Evolutionary conservation across 352 stramenopile species (phyloP).

Genomic region (Globisporangium megalacanthum): DNA sequence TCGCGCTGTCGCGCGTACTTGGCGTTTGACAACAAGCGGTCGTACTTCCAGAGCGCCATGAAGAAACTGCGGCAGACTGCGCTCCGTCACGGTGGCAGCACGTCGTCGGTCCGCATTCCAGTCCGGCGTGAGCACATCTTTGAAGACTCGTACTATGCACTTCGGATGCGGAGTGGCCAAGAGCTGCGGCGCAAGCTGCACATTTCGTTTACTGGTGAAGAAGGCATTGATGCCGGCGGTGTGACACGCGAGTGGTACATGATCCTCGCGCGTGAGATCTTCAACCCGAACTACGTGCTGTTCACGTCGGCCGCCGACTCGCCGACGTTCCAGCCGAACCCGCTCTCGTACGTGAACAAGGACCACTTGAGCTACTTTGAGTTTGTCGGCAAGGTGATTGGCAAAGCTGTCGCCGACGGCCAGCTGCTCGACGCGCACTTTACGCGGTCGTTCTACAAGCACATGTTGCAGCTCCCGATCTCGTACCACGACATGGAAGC

Average conservation of each 20-base stretch:
- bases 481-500: constrained; percentile 99
- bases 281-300: constrained; percentile 99
- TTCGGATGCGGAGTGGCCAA: constrained; percentile 94
- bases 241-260: constrained; percentile 98
- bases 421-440: constrained; percentile 99
- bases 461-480: constrained; percentile 97
- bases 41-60: constrained; percentile 97
- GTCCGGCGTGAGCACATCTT: constrained; percentile 97
- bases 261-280: constrained; percentile 99
- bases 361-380: constrained; percentile 99
- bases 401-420: constrained; percentile 98
- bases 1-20: constrained; percentile 93
- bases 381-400: constrained; percentile 97
- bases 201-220: constrained; percentile 97
- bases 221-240: constrained; percentile 98
- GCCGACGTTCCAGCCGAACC: constrained; percentile 99
- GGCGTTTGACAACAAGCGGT: constrained; percentile 99
- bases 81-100: constrained; percentile 87
- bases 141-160: constrained; percentile 98
- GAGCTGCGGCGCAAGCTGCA: constrained; percentile 97
- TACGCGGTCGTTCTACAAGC: constrained; percentile 97
- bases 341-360: constrained; percentile 97
- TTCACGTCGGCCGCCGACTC: constrained; percentile 99
- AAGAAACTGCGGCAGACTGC: constrained; percentile 85
- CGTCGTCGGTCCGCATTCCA: constrained; percentile 78